Base-by-base conservation (phyloP, 164 flowering plant species). In the Kalanchoe fedtschenkoi region DNA sequence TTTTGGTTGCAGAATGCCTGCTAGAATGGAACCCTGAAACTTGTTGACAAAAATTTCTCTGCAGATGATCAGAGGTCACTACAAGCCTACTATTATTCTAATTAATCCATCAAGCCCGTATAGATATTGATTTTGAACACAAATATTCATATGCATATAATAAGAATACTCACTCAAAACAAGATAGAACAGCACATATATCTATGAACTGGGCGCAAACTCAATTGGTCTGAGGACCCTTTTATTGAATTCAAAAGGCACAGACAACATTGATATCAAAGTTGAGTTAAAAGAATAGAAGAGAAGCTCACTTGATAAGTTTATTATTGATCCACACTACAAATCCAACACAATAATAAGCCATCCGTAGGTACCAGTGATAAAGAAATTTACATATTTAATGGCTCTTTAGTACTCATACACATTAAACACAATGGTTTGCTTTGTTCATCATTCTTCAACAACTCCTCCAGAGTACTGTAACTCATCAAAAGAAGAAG, bases 401-500 rank as follows among this genome's bases (percentile, higher is more conserved):
- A 56, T 56, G 26, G 10, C 5, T 56, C 34, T 24, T 28, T 15
- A 28, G 35, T 28, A 56, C 62, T 53, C 57, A 44, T 61, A 21
- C 9, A 33, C 3, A 58, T 7, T 33, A 22, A 21, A 58, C 5
- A 17, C 22, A n/a, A n/a, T n/a, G 8, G 26, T 34, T 24, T 60
- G 29, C 46, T 37, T 44, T 53, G n/a, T n/a, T n/a, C n/a, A n/a
- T 32, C 33, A 17, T 39, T 24, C 58, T 21, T 7, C 54, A 43
- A 22, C 26, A 13, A 55, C 26, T 4, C 51, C 30, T 13, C 58
- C 43, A 14, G 56, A 30, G 68, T 58, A 69, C 65, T 65, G 55
- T 59, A 58, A 33, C 58, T 55, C 57, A n/a, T 63, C 39, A 5
- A 29, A 34, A 28, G 55, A 65, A 10, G 30, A n/a, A n/a, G n/a